Evolutionary conservation across 1,139 yeast species (phyloP), one percentile per base, ranked within the genome.

Genomic region (Pichia kudriavzevii): DNA sequence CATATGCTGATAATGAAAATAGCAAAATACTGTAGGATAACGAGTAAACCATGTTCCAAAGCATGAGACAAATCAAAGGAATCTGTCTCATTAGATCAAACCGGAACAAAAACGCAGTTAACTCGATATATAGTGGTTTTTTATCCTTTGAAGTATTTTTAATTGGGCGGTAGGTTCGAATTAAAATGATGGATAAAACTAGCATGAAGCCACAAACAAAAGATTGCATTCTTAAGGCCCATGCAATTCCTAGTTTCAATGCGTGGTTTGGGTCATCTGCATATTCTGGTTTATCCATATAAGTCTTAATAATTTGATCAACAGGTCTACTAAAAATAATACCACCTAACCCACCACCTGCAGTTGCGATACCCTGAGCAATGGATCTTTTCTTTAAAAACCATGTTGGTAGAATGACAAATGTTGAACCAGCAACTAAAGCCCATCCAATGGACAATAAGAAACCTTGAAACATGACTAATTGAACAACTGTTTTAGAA

Each of bases 401-500:
- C 79, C 82, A 79, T 32, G 69, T 69, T 0, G 84, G 82, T 19
- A 72, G 49, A 10, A 77, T 58, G 7, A 66, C 41, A 2, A 74
- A 62, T 1, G 75, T 72, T 0, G 88, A 85, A 9, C 76, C 68
- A 43, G 70, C 79, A 13, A 77, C 59, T 27, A 80, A 56, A 0
- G 77, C 68, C 43, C 74, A 76, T 0, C 82, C 75, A 8, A 74
- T 43, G 1, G 88, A 85, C 30, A 75, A 67, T 35, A 79, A 47
- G 1, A 79, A 59, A 7, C 93, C 93, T 55, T 80, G 88, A 11
- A 83, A 72, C 29, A 78, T 55, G 49, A 72, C 75, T n/a, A 80
- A 56, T 40, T 79, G 83, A 75, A 82, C 74, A 33, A 59, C 52
- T 1, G 50, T 57, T 1, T 70, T 74, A 3, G 85, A 67, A 49